Conservation (phyloP, 2,329 filamentous ascomycete species). For the Fusarium sp. region DNA sequence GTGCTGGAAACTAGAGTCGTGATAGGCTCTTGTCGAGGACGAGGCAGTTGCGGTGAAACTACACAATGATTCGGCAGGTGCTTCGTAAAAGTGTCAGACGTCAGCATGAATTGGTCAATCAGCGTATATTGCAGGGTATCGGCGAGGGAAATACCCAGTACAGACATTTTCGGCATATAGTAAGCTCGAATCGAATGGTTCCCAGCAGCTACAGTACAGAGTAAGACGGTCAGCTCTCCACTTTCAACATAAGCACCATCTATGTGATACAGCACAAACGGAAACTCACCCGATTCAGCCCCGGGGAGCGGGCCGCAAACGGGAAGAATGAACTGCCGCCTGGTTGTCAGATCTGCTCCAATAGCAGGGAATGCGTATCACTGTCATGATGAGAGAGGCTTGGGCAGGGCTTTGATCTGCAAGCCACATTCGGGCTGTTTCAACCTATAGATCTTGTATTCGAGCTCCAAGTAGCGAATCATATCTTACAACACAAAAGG, state of each 20-base stretch:
- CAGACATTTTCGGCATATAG: conserved; percentile 14
- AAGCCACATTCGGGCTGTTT: conserved; percentile 25
- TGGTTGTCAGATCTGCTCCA: conserved; percentile 13
- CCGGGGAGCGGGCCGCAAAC: conserved; percentile 23
- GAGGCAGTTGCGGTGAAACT: conserved; percentile 35
- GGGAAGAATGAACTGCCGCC: conserved; percentile 29
- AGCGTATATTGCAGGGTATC: not conserved
- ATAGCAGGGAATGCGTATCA: conserved; percentile 13
- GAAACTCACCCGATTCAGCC: conserved; percentile 24
- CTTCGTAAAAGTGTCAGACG: conserved; percentile 8
- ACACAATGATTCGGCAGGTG: conserved; percentile 7
- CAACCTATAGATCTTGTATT: conserved; percentile 30
- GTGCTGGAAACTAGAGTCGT: conserved; percentile 19
- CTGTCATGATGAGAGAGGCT: conserved; percentile 28
- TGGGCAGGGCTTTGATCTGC: conserved; percentile 35
- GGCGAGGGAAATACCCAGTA: not conserved
- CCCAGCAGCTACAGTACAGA: not conserved
- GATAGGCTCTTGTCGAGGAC: conserved; percentile 28
- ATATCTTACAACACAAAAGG: conserved; percentile 39
- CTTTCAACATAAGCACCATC: conserved; percentile 8
- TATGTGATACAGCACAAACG: conserved; percentile 21
- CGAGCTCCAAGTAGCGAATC: conserved; percentile 33
- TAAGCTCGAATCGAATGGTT: conserved; percentile 4
- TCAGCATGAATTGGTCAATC: conserved; percentile 10
- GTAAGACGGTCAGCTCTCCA: conserved; percentile 23